phyloP scores from a whole-genome alignment of 164 flowering plant species.

The Pachysandra terminalis region DNA sequence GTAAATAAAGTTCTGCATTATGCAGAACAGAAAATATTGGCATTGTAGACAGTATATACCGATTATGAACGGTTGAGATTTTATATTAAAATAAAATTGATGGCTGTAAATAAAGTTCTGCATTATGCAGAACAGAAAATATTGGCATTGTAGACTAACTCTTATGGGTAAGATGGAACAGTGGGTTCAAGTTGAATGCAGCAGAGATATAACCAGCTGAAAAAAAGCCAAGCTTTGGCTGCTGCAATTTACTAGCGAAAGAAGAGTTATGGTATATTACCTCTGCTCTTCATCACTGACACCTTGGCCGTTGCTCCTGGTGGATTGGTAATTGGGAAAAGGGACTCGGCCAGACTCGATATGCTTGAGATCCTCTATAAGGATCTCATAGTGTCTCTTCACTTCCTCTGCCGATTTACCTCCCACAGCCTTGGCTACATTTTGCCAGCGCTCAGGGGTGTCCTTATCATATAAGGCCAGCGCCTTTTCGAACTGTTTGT shows the following conservation, averaged over 20 bases:
- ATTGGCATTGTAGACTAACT: too few relatives aligned
- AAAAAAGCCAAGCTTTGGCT: not conserved
- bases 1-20: too few relatives aligned
- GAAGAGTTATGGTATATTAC: not conserved
- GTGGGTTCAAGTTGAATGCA: not conserved
- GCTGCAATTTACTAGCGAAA: not conserved
- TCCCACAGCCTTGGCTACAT: constrained; percentile 37
- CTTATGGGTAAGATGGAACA: too few relatives aligned
- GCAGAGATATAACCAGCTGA: not conserved
- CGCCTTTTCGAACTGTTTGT: constrained; percentile 39
- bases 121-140: too few relatives aligned
- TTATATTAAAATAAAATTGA: too few relatives aligned
- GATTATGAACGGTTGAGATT: too few relatives aligned
- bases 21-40: too few relatives aligned
- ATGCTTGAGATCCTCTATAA: constrained; percentile 28
- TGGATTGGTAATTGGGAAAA: constrained; percentile 29
- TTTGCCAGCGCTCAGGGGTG: constrained; percentile 56
- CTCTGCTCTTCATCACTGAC: not conserved
- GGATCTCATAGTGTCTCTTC: constrained; percentile 38
- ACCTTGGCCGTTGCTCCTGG: constrained; percentile 10
- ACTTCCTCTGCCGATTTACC: constrained; percentile 46
- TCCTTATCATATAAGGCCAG: constrained; percentile 40
- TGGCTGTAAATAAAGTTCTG: too few relatives aligned
- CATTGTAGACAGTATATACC: too few relatives aligned
- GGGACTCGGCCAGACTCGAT: constrained; percentile 41